A percentile compares a stretch with the other conserved stretches of the same genome.
Evolutionary conservation across 2,329 filamentous ascomycete genomes (phyloP).

Genomic region (Penicillium brevicompactum): DNA sequence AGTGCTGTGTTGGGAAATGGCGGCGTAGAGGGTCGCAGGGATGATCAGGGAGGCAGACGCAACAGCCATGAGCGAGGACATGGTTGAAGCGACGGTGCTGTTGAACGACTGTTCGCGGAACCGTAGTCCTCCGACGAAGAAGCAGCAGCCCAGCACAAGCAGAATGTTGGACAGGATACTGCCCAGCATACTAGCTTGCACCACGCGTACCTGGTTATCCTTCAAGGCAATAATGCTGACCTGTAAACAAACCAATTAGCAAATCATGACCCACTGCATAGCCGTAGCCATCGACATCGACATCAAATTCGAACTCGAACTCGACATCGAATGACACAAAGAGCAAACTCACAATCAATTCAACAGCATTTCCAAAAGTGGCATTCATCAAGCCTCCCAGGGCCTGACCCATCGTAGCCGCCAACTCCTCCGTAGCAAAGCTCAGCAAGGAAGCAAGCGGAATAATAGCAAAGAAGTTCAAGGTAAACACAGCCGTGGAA

Average conservation of each 20-base stretch:
- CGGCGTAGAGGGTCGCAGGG: constrained; percentile 72
- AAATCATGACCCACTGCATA: neutral
- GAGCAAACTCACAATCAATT: constrained; percentile 68
- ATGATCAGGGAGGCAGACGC: constrained; percentile 78
- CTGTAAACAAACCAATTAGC: constrained; percentile 45
- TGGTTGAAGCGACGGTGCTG: constrained; percentile 53
- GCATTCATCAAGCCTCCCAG: constrained; percentile 66
- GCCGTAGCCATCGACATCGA: neutral
- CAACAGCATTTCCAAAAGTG: constrained; percentile 68
- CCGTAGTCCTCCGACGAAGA: constrained; percentile 71
- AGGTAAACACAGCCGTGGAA: constrained; percentile 59
- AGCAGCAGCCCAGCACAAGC: constrained; percentile 80
- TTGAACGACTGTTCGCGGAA: constrained; percentile 68
- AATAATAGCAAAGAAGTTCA: constrained; percentile 68
- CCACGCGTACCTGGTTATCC: constrained; percentile 86
- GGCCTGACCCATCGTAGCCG: constrained; percentile 63
- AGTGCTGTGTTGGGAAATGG: constrained; percentile 50
- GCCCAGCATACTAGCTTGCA: constrained; percentile 97
- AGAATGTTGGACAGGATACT: constrained; percentile 94
- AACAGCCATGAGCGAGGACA: constrained; percentile 71
- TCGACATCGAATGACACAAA: constrained; percentile 55
- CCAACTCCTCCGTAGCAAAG: constrained; percentile 66
- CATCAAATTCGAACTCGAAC: neutral
- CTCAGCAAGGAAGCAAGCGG: constrained; percentile 63
- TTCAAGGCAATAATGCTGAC: constrained; percentile 89